Percentiles rank a stretch among this genome's conserved stretches.
These are phyloP conservation scores for Hirschfeldia incana DNA, from an alignment of 345 rosid genomes.

Conservation along the genomic window DNA sequence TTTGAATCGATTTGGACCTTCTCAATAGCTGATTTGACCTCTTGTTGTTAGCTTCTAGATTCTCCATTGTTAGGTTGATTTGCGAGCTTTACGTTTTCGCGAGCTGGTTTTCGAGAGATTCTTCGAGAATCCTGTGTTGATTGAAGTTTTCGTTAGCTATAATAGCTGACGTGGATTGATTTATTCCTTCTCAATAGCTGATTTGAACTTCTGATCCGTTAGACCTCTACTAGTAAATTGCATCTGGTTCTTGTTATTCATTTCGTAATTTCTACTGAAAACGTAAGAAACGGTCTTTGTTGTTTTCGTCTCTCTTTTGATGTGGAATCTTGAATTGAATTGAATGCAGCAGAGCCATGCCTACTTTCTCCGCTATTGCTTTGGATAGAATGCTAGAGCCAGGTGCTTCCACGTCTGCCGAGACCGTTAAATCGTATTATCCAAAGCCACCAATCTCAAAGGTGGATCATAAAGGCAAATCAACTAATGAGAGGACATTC, in stretches of 20 bases:
- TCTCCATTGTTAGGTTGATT: constrained; percentile 9
- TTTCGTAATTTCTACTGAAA: too few species aligned
- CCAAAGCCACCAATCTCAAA: constrained; percentile 47
- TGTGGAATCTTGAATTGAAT: not conserved
- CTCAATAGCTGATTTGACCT: not conserved
- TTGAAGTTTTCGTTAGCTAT: constrained; percentile 18
- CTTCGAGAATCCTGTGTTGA: not conserved
- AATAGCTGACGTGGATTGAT: not conserved
- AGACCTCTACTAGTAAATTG: not conserved
- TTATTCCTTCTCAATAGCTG: not conserved
- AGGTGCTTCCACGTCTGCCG: constrained; percentile 56
- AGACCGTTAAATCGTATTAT: constrained; percentile 29
- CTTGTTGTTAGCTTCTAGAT: constrained; percentile 13
- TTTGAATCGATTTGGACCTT: not conserved
- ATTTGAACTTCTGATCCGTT: not conserved
- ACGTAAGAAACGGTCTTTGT: too few species aligned
- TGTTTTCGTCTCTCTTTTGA: not conserved
- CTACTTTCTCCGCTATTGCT: constrained; percentile 74
- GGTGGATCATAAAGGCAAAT: constrained; percentile 46
- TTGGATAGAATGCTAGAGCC: constrained; percentile 76
- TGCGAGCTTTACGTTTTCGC: not conserved
- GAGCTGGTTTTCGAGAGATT: not conserved
- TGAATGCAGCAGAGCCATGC: constrained; percentile 65
- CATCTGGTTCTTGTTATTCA: not conserved
- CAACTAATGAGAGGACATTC: constrained; percentile 18